Percentiles rank a stretch among this genome's conserved stretches.
These are phyloP conservation scores for Zasmidium cellare DNA, from an alignment of 2,329 filamentous ascomycete genomes.

Conservation along the genomic window DNA sequence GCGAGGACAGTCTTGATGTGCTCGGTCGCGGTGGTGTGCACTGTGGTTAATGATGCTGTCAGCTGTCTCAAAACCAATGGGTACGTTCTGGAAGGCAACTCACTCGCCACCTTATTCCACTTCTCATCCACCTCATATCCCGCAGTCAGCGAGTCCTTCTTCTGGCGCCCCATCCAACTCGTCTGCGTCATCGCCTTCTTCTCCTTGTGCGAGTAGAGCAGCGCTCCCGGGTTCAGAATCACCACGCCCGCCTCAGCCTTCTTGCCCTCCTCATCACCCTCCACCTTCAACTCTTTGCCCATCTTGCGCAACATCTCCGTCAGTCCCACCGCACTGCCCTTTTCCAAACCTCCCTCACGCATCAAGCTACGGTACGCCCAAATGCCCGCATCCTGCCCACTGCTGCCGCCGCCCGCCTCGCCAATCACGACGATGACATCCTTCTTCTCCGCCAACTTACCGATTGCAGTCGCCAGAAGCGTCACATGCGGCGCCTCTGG, in stretches of 20 bases:
- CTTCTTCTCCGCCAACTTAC: slow-evolving; percentile 53
- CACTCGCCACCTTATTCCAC: slow-evolving; percentile 60
- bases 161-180: slow-evolving; percentile 60
- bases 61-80: neutral
- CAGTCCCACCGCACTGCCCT: slow-evolving; percentile 69
- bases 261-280: neutral
- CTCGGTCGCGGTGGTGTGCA: slow-evolving; percentile 56
- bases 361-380: slow-evolving; percentile 69
- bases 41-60: slow-evolving; percentile 25
- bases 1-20: slow-evolving; percentile 71
- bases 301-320: slow-evolving; percentile 40
- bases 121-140: slow-evolving; percentile 53
- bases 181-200: slow-evolving; percentile 59
- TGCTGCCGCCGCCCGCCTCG: slow-evolving; percentile 49
- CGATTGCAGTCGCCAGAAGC: slow-evolving; percentile 61
- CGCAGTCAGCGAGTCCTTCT: slow-evolving; percentile 60
- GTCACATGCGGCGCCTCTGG: slow-evolving; percentile 61
- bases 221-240: slow-evolving; percentile 75
- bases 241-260: slow-evolving; percentile 60
- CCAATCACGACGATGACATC: slow-evolving; percentile 74
- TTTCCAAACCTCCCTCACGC: slow-evolving; percentile 64
- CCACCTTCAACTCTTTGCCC: neutral
- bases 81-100: neutral
- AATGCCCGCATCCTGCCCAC: slow-evolving; percentile 69
- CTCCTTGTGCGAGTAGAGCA: slow-evolving; percentile 71